Base-by-base conservation (phyloP, 2,329 filamentous ascomycete species). In the Chrysoporthe puriensis region DNA sequence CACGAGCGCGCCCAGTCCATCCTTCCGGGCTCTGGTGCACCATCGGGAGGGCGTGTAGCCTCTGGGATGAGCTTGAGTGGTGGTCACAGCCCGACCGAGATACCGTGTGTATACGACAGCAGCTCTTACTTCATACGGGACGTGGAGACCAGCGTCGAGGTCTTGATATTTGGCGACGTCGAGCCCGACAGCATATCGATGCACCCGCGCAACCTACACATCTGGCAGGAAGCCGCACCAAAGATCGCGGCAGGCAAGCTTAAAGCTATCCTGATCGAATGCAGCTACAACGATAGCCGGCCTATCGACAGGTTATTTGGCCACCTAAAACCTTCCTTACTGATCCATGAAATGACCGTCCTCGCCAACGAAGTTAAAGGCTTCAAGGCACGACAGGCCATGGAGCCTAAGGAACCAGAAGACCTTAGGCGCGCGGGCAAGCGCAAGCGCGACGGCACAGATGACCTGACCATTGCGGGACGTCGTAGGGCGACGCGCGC, bases 81-180 rank as follows among this genome's bases (percentile, higher is more conserved):
- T 7, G 58, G 61, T 14, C 71, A 14, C 54, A 73, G 75, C 48
- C 76, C 78, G n/a, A 78, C 77, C 62, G 85, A 88, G 66, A 81
- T 79, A 21, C 75, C 85, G 44, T 94, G 90, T 73, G 91, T 94
- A 1, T 91, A 93, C 69, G 93, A 97, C 76, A 97, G 93, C 71
- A 96, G 94, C 21, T 95, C 93, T 0, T 98, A 94, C 79, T 98
- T 99, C 78, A 91, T 99, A 71, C 91, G 93, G 48, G 91, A 96
- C 69, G 83, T 90, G 44, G 76, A 81, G 0, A 91, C 88, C 0
- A 86, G 87, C 1, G 86, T 86, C 43, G 95, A 99, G 78, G 87
- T 98, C 2, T 86, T 99, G 69, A 92, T 99, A 61, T 98, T 97
- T 76, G 96, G 96, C 21, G 96, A 99, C 72, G 92, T 98, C 48